Evolutionary conservation across 768 basidiomycete genomes (phyloP).

Genomic region (Kwoniella sp.): DNA sequence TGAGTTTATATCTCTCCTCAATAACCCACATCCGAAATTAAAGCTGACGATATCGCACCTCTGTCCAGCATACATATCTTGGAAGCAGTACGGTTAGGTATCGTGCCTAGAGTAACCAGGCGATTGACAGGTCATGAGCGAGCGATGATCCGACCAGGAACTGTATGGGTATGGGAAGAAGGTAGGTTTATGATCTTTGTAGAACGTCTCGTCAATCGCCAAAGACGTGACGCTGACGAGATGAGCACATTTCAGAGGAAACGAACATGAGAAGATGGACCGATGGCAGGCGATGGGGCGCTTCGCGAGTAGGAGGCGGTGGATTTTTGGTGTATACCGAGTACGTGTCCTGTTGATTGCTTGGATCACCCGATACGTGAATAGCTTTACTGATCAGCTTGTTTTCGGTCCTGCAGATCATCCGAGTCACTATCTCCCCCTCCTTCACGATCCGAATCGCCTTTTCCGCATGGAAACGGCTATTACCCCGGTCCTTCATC

Average conservation of each 20-base stretch:
- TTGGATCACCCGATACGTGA: not conserved
- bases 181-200: conserved; percentile 31
- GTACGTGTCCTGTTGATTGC: conserved; percentile 25
- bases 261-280: conserved; percentile 54
- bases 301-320: conserved; percentile 48
- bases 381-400: conserved; percentile 8
- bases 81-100: conserved; percentile 49
- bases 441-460: conserved; percentile 22
- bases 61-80: conserved; percentile 45
- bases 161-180: conserved; percentile 56
- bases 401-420: conserved; percentile 13
- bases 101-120: conserved; percentile 51
- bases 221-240: conserved; percentile 3
- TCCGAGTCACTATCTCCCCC: conserved; percentile 30
- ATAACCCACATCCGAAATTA: not conserved
- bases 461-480: conserved; percentile 12
- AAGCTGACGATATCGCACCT: not conserved
- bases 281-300: conserved; percentile 50
- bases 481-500: conserved; percentile 19
- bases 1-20: conserved; percentile 37
- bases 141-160: conserved; percentile 44
- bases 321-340: conserved; percentile 52
- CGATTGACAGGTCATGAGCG: conserved; percentile 52
- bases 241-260: conserved; percentile 35
- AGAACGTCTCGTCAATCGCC: not conserved